Conservation (phyloP, 345 rosid species). For the Psidium friedrichsthalianum region DNA sequence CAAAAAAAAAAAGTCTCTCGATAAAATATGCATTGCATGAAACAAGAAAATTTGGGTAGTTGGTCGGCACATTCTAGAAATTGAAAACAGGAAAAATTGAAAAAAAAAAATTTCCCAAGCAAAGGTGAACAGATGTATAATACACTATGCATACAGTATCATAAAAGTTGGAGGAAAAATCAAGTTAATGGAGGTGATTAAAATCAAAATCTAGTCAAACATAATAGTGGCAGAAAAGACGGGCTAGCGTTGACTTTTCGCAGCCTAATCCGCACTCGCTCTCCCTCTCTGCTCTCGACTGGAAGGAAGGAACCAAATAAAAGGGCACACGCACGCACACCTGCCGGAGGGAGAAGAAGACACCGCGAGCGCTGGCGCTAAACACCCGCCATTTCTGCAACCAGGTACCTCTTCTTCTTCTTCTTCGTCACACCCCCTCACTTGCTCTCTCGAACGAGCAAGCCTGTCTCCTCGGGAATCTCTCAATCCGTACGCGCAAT, state of each 20-base stretch:
- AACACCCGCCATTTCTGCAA: not conserved
- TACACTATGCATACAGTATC: not conserved
- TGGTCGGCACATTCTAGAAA: fast-evolving
- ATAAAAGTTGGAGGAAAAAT: not conserved
- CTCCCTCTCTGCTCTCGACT: not conserved
- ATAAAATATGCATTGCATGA: not conserved
- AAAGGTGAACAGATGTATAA: not conserved
- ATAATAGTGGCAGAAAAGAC: not conserved
- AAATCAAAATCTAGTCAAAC: not conserved
- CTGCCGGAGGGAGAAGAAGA: not conserved
- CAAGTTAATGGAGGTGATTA: not conserved
- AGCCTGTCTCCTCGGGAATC: not conserved
- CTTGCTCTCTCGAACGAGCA: not conserved
- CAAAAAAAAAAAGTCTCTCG: not conserved
- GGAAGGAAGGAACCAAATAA: not conserved
- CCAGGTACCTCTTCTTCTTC: not conserved
- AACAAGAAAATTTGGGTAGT: too few species aligned
- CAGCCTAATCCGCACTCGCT: not conserved
- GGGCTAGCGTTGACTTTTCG: not conserved
- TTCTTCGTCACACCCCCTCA: too few species aligned
- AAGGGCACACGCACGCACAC: not conserved
- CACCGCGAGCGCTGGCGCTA: not conserved
- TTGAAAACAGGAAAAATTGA: not conserved
- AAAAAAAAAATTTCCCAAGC: not conserved
- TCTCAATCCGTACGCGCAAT: not conserved